Evolutionary conservation across 306 rosid genomes (phyloP), one percentile per base, ranked within the genome.

Genomic region (Calophaca sinica): DNA sequence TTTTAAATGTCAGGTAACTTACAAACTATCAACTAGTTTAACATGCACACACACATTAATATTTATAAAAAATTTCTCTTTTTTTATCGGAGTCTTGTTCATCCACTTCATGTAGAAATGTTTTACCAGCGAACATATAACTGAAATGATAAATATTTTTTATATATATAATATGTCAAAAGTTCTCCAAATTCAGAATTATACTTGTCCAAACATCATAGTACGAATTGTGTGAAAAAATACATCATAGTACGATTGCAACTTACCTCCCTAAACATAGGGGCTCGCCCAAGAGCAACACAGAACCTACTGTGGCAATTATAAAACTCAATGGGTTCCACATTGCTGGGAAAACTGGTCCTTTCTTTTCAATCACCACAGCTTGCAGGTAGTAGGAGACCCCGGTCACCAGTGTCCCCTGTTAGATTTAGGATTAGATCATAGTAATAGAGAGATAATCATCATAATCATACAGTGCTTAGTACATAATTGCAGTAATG

Each of bases 261-360:
- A 39, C 62, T 70, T 5, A 82, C 88, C 88, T 87, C 8, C 84
- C 93, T n/a, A 86, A 45, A 61, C 29, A 15, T 3, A 84, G 49
- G 74, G 72, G 65, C 57, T 84, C 87, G 0, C 87, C 87, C 41
- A 87, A 80, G 14, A 84, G 73, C 32, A 80, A 53, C 8, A 82
- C 29, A 2, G 89, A 89, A 58, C 86, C 88, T n/a, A 74, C 45
- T 0, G 77, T 76, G 8, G 88, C 84, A 15, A 89, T 44, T 12
- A 83, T 41, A 44, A 84, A 82, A 53, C 78, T 87, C 2, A 89
- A 46, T 13, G 93, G 91, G 33, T 68, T 87, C 84, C 88, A 86
- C 74, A 81, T 66, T 5, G 82, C 84, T 9, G 72, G 52, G 61
- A 87, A 86, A 38, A 89, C 79, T 44, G 86, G 86, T 7, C 89